A percentile compares a stretch with the other conserved stretches of the same genome.
These are phyloP conservation scores for Globisporangium uncinulatum DNA, from an alignment of 352 stramenopile genomes.

Conservation along the genomic window DNA sequence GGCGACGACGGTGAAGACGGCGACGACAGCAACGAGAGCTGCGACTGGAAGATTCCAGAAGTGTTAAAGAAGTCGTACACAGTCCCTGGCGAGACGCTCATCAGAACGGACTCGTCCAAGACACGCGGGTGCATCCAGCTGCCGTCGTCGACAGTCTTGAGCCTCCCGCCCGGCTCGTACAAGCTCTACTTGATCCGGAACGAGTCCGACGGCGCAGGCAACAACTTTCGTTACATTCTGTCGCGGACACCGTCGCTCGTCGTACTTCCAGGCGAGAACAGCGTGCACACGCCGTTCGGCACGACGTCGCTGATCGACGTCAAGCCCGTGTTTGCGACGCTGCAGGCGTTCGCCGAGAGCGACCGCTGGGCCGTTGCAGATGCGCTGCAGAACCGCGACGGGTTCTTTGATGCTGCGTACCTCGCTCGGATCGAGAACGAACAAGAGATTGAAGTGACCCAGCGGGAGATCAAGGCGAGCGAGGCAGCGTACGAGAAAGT, in stretches of 20 bases:
- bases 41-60: slow-evolving; percentile 38
- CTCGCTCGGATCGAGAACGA: slow-evolving; percentile 16
- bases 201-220: slow-evolving; percentile 11
- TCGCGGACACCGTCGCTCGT: slow-evolving; percentile 22
- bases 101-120: slow-evolving; percentile 18
- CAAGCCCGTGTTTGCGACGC: slow-evolving; percentile 28
- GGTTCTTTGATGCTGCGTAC: slow-evolving; percentile 21
- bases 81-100: slow-evolving; percentile 10
- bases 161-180: slow-evolving; percentile 38
- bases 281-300: slow-evolving; percentile 50
- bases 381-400: slow-evolving; percentile 15
- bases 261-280: slow-evolving; percentile 41
- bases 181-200: slow-evolving; percentile 43
- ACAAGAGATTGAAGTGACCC: slow-evolving; percentile 34
- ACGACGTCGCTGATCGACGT: slow-evolving; percentile 55
- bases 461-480: slow-evolving; percentile 15
- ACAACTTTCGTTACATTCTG: slow-evolving; percentile 27
- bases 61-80: slow-evolving; percentile 25
- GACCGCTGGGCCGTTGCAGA: slow-evolving; percentile 17
- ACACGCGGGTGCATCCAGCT: slow-evolving; percentile 18
- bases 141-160: slow-evolving; percentile 36
- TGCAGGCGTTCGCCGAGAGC: slow-evolving; percentile 26
- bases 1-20: not conserved
- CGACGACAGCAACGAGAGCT: slow-evolving; percentile 8
- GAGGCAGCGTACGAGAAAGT: slow-evolving; percentile 5